Evolutionary conservation across 768 basidiomycete species (phyloP), one percentile per base, ranked within the genome.

Genomic region (Cytidiella melzeri): DNA sequence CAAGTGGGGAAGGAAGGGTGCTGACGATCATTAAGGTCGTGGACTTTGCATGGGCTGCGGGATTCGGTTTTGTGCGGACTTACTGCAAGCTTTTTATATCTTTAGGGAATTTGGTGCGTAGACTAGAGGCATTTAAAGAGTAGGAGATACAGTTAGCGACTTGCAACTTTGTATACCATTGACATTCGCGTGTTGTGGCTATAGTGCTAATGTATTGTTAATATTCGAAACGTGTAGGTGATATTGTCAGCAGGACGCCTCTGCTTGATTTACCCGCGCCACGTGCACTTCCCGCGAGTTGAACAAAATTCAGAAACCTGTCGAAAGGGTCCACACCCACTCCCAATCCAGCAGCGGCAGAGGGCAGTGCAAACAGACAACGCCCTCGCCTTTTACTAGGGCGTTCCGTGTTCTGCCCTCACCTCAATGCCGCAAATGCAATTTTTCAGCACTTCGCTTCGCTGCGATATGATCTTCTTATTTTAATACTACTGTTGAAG

Each of bases 311-410:
- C 54, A 25, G 41, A 46, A 48, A 20, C n/a, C 27, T 27, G 36
- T 21, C 3, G 28, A 40, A n/a, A n/a, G n/a, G n/a, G 45, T 3
- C 41, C 20, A 15, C 45, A 15, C 43, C 13, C 44, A 19, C 5
- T 0, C 42, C 1, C 1, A 0, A 0, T 0, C 0, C 4, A 3
- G 5, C 51, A 58, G 74, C 70, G 72, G 63, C 73, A 72, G 72
- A 68, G 72, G 70, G 68, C 64, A 58, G 63, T 66, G 65, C 74
- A 76, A 77, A 53, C 68, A 73, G 67, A 75, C 70, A 74, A 73
- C 68, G 71, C 75, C 73, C 76, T 76, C 76, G 76, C 76, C 75
- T 76, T 76, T 76, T 77, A 76, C 75, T 76, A 76, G 75, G 74
- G 75, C 71, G 69, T 73, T 75, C 75, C 74, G 75, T 77, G 74